These are phyloP conservation scores for Kodamaea fungicola DNA, from an alignment of 1,139 yeast species.

Conservation along the genomic window DNA sequence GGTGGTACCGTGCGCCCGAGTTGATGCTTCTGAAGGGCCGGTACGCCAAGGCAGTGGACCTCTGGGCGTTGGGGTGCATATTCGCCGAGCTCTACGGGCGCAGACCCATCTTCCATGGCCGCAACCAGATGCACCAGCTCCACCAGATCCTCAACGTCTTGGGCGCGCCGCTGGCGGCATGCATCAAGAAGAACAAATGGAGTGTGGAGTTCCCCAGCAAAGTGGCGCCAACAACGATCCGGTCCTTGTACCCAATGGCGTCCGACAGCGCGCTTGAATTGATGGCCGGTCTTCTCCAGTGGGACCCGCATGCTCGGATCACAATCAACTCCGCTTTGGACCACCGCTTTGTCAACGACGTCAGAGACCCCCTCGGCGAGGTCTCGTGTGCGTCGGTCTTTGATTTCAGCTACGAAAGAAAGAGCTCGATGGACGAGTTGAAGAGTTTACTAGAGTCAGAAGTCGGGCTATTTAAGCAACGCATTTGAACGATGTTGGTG, in stretches of 20 bases:
- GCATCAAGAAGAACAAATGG: slow-evolving; percentile 32
- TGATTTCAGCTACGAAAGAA: slow-evolving; percentile 59
- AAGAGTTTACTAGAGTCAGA: slow-evolving; percentile 46
- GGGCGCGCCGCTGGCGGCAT: slow-evolving; percentile 55
- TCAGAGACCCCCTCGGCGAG: slow-evolving; percentile 52
- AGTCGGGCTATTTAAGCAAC: slow-evolving; percentile 32
- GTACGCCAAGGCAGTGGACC: slow-evolving; percentile 59
- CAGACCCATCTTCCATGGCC: slow-evolving; percentile 69
- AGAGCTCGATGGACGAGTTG: slow-evolving; percentile 35
- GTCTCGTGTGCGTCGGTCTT: slow-evolving; percentile 44
- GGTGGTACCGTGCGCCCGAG: slow-evolving; percentile 97
- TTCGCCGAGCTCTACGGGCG: slow-evolving; percentile 72
- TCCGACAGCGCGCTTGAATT: slow-evolving; percentile 45
- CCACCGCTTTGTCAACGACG: slow-evolving; percentile 46
- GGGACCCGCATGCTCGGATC: slow-evolving; percentile 54
- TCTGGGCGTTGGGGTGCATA: slow-evolving; percentile 86
- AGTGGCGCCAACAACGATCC: slow-evolving; percentile 46
- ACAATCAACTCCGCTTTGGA: slow-evolving; percentile 45
- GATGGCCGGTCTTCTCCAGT: slow-evolving; percentile 49
- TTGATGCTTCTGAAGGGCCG: slow-evolving; percentile 60
- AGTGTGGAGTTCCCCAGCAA: slow-evolving; percentile 32
- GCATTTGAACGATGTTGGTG: no score
- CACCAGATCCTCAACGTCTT: slow-evolving; percentile 58
- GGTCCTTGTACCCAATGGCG: slow-evolving; percentile 57
- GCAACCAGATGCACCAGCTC: slow-evolving; percentile 61